Base-by-base conservation (phyloP, 345 rosid species). In the Eutrema heterophyllum region DNA sequence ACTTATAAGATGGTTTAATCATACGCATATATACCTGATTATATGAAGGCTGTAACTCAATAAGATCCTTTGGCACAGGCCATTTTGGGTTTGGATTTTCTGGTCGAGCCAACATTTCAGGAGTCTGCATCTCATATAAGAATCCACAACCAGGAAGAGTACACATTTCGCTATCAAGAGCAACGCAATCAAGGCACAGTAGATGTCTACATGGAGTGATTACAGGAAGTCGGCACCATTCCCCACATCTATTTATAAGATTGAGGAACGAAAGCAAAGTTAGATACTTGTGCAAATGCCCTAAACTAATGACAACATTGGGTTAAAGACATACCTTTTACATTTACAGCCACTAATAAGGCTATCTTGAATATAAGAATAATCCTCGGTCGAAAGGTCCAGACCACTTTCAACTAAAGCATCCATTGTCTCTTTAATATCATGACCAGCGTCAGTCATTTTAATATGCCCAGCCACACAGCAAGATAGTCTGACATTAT, bases 11-110 rank as follows among this genome's bases (percentile, higher is more conserved):
- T 64, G 41, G 51, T 53, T 58, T 49, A 14, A 32, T 33, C 4
- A 57, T 74, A 45, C 13, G 3, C 71, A 56, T 54, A 53, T 83
- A 30, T 74, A 79, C 99, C 96, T 94, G 99, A 56, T 89, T 85
- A 80, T 94, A 94, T 21, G 99, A 86, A 77, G 99, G 97, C 74
- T 94, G 99, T 63, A 89, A 84, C 84, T 94, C 99, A 54, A 94
- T 94, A 64, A 94, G 97, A 87, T 94, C 97, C 80, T 89, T 84
- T 3, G 99, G 99, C 44, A 94, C 99, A 61, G 97, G 88, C 97
- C 97, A 88, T 73, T 89, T 89, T 33, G 99, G 99, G 67, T 85
- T 91, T 57, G 98, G 97, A 85, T 94, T 94, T 83, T 94, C 99
- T 5, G 88, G 87, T 48, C 99, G 87, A 35, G 95, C 84, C 79